Evolutionary conservation across 2,329 filamentous ascomycete genomes (phyloP).

Genomic region (Pseudocercospora fuligena): DNA sequence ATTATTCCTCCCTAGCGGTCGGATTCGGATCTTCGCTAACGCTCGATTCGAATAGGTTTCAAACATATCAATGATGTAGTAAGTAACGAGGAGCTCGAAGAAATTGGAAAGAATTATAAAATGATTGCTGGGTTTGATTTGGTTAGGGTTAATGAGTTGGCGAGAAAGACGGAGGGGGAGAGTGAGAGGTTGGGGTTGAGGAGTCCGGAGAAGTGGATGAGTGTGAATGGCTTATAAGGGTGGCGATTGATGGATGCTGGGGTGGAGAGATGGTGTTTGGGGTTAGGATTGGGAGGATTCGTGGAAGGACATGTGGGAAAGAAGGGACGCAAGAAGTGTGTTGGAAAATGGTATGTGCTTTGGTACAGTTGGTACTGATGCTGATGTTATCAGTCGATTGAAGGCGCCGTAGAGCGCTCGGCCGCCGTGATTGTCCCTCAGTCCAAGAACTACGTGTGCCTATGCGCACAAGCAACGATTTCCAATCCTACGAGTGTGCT

Average conservation of each 20-base stretch:
- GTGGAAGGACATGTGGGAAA: neutral
- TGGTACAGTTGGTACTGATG: neutral
- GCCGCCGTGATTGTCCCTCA: no score
- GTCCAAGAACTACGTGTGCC: no score
- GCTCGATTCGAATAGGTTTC: constrained; percentile 29
- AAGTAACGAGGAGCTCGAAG: constrained; percentile 33
- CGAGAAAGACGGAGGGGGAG: constrained; percentile 41
- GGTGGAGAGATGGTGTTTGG: neutral
- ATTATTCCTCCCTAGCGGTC: no score
- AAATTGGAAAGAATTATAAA: constrained; percentile 40
- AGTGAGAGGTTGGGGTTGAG: constrained; percentile 33
- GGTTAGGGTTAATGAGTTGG: constrained; percentile 50
- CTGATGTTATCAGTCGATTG: neutral
- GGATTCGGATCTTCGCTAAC: no score
- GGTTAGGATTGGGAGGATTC: no score
- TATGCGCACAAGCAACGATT: no score
- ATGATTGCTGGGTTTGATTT: constrained; percentile 53
- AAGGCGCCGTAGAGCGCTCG: neutral
- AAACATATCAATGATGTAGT: constrained; percentile 45
- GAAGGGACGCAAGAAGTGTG: neutral
- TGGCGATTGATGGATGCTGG: no score
- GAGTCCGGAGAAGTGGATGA: constrained; percentile 23
- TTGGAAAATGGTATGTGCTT: neutral
- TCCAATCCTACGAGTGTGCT: no score
- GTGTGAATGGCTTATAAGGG: neutral